Evolutionary conservation across 768 basidiomycete species (phyloP), one percentile per base, ranked within the genome.

Genomic region (Chlorophyllum brunneum): DNA sequence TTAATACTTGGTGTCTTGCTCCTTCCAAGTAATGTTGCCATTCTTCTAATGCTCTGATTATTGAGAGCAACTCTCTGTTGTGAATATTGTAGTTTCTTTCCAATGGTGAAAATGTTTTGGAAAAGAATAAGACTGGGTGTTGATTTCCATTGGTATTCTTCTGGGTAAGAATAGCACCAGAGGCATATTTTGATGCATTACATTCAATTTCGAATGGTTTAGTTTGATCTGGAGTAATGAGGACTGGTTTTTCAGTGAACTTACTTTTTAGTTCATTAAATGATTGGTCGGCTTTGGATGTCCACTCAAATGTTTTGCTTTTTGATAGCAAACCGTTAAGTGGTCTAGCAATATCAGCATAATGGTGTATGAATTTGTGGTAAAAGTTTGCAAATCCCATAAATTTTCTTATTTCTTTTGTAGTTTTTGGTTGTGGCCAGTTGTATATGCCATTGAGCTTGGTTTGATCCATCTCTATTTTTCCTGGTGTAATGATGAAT

Each of bases 361-460:
- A 79, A 0, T 61, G 48, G 1, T 42, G 3, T 7, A 76, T 70
- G 41, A 75, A 77, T 2, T 56, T 36, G 1, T 60, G 29, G 18
- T 72, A 74, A 37, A 70, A 76, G 48, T 73, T 72, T 2, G 60
- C 42, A 31, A 80, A 78, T 1, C 78, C 72, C 0, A 79, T 52
- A 54, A 80, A 80, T 2, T 60, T 61, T 54, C 67, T 65, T 0
- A 77, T 31, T 24, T 75, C 61, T 22, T 61, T 63, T 3, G 70
- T 58, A 0, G 39, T 66, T 0, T 23, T 55, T 0, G 74, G 75
- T 0, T n/a, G 44, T 0, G 68, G 73, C 76, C 78, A 79, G 0
- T 72, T 61, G 0, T 23, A 7, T 2, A 80, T 62, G 0, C 64
- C 67, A 1, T 62, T 27, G 0, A 78, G 45, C 56, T 79, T 79